Percentiles rank a stretch among this genome's conserved stretches.
These are phyloP conservation scores for Brettanomyces custersianus DNA, from an alignment of 805 yeast species.

Conservation along the genomic window DNA sequence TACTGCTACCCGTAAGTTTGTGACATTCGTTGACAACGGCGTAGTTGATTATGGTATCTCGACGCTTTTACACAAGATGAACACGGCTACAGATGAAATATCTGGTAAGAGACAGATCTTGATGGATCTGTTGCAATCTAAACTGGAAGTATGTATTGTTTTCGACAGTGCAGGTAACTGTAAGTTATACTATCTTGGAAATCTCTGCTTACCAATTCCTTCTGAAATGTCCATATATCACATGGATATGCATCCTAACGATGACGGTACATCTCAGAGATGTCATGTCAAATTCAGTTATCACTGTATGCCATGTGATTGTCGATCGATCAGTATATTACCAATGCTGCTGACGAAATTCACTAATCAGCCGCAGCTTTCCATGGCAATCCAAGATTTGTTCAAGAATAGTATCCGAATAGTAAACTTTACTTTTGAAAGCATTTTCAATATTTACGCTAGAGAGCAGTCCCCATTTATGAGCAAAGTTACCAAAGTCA, in stretches of 20 bases:
- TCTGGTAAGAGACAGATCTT: background rate
- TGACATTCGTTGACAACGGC: conserved; percentile 30
- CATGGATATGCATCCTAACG: conserved; percentile 20
- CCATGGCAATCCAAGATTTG: conserved; percentile 38
- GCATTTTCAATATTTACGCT: conserved; percentile 18
- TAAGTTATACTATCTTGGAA: conserved; percentile 37
- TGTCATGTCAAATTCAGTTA: conserved; percentile 14
- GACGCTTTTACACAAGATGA: conserved; percentile 9
- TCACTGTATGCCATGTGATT: conserved; percentile 24
- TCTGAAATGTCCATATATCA: conserved; percentile 35
- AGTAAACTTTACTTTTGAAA: conserved; percentile 24
- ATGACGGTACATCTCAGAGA: conserved; percentile 9
- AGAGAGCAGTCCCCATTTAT: conserved; percentile 2
- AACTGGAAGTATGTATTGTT: conserved; percentile 32
- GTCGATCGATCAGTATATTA: conserved; percentile 16
- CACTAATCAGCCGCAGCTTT: conserved; percentile 19
- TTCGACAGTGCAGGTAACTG: conserved; percentile 34
- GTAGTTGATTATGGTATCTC: conserved; percentile 23
- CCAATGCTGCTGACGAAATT: conserved; percentile 15
- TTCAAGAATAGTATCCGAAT: conserved; percentile 26
- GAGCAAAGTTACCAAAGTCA: background rate
- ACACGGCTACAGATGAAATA: background rate
- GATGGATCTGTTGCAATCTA: conserved; percentile 16
- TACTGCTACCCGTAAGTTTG: conserved; percentile 13
- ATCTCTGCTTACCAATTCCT: conserved; percentile 39